These are phyloP conservation scores for Alternaria panax DNA, from an alignment of 2,329 filamentous ascomycete species.

Conservation along the genomic window DNA sequence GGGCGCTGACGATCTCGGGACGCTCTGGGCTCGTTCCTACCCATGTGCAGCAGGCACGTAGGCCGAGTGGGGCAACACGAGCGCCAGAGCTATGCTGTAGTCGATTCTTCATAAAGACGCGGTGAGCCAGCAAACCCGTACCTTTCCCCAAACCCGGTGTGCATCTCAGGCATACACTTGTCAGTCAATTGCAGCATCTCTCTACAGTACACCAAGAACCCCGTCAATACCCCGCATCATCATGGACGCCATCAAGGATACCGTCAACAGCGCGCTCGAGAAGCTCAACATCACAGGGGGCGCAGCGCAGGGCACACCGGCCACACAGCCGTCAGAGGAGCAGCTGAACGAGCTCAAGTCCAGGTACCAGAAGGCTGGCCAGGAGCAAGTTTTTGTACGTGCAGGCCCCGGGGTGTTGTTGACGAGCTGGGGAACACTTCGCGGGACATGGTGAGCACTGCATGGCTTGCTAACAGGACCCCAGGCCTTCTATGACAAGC, in stretches of 20 bases:
- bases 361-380: slow-evolving; percentile 76
- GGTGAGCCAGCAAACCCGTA: slow-evolving; percentile 10
- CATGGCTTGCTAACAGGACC: slow-evolving; percentile 1
- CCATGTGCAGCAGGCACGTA: slow-evolving; percentile 35
- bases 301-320: slow-evolving; percentile 44
- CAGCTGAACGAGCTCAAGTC: slow-evolving; percentile 72
- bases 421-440: slow-evolving; percentile 5
- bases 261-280: slow-evolving; percentile 52
- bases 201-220: slow-evolving; percentile 12
- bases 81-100: slow-evolving; percentile 28
- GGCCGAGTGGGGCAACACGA: slow-evolving; percentile 40
- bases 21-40: slow-evolving; percentile 4
- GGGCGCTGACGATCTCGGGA: slow-evolving; percentile 29
- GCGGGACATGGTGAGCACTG: slow-evolving; percentile 1
- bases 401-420: neutral
- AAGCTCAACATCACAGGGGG: slow-evolving; percentile 51
- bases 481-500: slow-evolving; percentile 77
- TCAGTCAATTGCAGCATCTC: slow-evolving; percentile 5
- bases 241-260: slow-evolving; percentile 54
- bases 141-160: neutral
- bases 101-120: slow-evolving; percentile 13
- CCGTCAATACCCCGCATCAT: slow-evolving; percentile 26
- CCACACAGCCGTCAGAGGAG: slow-evolving; percentile 66
- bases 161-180: neutral
- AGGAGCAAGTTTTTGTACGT: slow-evolving; percentile 76